A percentile compares a stretch with the other conserved stretches of the same genome.
phyloP scores from a whole-genome alignment of 805 yeast genomes.

The Saccharomycopsis sp. region DNA sequence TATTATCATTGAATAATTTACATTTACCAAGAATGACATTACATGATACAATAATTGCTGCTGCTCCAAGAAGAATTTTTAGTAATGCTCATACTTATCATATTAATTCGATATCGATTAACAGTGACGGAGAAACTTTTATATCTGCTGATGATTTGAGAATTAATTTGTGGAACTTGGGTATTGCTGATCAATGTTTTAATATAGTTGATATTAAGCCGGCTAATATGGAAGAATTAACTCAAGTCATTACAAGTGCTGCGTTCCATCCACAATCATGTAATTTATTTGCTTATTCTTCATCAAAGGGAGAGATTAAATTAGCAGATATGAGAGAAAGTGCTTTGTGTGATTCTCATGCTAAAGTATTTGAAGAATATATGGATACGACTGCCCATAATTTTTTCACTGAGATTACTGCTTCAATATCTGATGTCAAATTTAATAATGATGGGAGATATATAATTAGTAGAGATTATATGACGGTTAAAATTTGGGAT shows the following conservation, averaged over 20 bases:
- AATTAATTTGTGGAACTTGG: conserved; percentile 91
- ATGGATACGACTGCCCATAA: conserved; percentile 89
- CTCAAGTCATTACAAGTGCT: conserved; percentile 95
- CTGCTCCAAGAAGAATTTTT: conserved; percentile 86
- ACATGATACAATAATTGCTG: conserved; percentile 92
- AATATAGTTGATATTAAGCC: conserved; percentile 98
- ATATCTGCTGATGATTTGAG: conserved; percentile 90
- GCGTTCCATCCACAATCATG: conserved; percentile 93
- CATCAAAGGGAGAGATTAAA: conserved; percentile 92
- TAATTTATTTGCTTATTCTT: conserved; percentile 90
- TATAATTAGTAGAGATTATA: conserved; percentile 93
- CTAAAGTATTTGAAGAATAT: conserved; percentile 85
- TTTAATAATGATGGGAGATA: conserved; percentile 89
- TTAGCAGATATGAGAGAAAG: conserved; percentile 94
- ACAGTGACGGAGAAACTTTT: conserved; percentile 94
- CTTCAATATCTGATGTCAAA: conserved; percentile 88
- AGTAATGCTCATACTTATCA: conserved; percentile 98
- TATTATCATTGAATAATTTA: conserved; percentile 39
- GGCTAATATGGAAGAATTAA: conserved; percentile 95
- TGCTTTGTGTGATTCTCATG: conserved; percentile 86
- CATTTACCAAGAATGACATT: conserved; percentile 83
- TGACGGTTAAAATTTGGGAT: conserved; percentile 98
- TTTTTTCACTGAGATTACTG: conserved; percentile 94
- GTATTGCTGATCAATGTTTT: conserved; percentile 89
- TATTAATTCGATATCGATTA: conserved; percentile 89